Evolutionary conservation across 495 filamentous ascomycete species (phyloP).

Genomic region (Halenospora varia): DNA sequence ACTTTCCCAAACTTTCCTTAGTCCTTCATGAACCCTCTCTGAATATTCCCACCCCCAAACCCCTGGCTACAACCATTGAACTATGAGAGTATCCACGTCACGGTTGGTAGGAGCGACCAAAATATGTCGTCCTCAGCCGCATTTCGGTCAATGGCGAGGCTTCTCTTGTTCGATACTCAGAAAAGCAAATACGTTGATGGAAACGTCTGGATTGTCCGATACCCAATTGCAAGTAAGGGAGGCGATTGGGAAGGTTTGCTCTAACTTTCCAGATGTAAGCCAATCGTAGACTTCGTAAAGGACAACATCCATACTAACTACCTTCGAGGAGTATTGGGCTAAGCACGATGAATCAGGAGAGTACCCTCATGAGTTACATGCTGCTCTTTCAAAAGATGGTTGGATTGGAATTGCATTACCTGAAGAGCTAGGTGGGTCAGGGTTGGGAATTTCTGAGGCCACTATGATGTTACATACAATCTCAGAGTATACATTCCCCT

Average conservation of each 20-base stretch:
- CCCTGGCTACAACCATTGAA: too few species aligned
- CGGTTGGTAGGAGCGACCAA: background rate
- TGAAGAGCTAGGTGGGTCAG: constrained; percentile 65
- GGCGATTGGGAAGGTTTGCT: constrained; percentile 63
- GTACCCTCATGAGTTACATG: constrained; percentile 71
- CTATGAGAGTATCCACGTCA: too few species aligned
- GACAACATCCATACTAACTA: constrained; percentile 1
- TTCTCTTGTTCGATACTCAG: constrained; percentile 14
- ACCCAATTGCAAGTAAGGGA: constrained; percentile 69
- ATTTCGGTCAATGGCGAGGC: background rate
- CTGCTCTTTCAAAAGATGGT: constrained; percentile 70
- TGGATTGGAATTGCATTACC: constrained; percentile 80
- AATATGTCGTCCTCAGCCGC: background rate
- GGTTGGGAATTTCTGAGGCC: constrained; percentile 75
- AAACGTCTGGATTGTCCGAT: constrained; percentile 65
- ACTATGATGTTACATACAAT: constrained; percentile 86
- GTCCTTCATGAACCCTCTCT: too few species aligned
- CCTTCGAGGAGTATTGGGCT: constrained; percentile 60
- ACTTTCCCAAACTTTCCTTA: too few species aligned
- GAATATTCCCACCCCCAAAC: too few species aligned
- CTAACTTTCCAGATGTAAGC: constrained; percentile 47
- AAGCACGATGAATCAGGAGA: constrained; percentile 60
- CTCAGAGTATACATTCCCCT: constrained; percentile 45
- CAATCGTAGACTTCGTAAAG: constrained; percentile 3
- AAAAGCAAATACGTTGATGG: constrained; percentile 52